Evolutionary conservation across 2,329 filamentous ascomycete species (phyloP), one percentile per base, ranked within the genome.

Genomic region (Calonectria fujianensis): DNA sequence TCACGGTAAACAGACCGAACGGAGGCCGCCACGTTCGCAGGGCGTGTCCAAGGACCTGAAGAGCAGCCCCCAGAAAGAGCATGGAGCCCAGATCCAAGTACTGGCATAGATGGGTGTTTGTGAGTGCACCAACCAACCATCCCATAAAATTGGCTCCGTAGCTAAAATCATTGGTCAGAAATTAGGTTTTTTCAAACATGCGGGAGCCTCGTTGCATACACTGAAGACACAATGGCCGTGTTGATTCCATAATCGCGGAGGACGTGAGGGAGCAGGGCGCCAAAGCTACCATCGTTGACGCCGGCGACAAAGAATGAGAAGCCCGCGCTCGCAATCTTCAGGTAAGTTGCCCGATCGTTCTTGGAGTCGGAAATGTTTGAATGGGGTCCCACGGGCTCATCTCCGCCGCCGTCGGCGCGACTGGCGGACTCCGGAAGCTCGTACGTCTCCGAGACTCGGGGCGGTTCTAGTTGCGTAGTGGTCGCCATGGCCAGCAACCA

Each of bases 291-390:
- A 80, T 94, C 92, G 72, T 93, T 94, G 63, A 91, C 86, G 0
- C 92, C 92, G 0, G 92, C 91, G 37, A 92, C 90, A 79, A 94
- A 93, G 84, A 93, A 94, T 0, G 91, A 91, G 75, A 93, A 89
- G 0, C 88, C 89, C 3, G 90, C 88, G 54, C 89, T 90, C 48
- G 89, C 69, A 3, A 93, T 82, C 79, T 91, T 92, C 45, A 90
- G 74, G 16, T 61, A 63, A 9, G 67, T 74, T 52, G 45, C 68
- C 13, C 61, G 31, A 29, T 70, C 67, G 41, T 67, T 61, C 27
- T 74, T 74, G 0, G 51, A 52, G 8, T 57, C 32, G 7, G 61
- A 27, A 4, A 59, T 29, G 14, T 63, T 29, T 0, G 61, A 61
- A 24, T 61, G 61, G 41, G 72, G 67, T 1, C 35, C 61, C 24